Conservation (phyloP, 2,329 filamentous ascomycete species). For the Zymoseptoria pseudotritici region DNA sequence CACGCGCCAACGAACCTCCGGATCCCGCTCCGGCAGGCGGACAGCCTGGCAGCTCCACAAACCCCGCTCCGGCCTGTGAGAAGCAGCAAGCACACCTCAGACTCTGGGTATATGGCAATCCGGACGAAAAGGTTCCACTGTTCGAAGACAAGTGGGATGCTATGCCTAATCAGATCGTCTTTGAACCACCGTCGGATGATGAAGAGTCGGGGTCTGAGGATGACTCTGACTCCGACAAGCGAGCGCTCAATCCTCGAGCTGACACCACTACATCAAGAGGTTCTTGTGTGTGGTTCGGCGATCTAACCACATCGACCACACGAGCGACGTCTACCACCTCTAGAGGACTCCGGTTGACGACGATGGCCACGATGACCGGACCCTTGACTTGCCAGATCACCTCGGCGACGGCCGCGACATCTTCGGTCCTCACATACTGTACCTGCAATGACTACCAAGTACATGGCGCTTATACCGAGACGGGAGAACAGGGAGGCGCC, state of each 20-base stretch:
- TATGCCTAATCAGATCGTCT: conserved; percentile 3
- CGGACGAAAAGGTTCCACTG: neutral
- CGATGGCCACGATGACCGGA: neutral
- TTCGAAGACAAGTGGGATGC: conserved; percentile 5
- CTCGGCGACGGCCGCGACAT: neutral
- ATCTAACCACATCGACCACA: neutral
- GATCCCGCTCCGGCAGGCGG: neutral
- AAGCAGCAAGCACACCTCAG: conserved; percentile 3
- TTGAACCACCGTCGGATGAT: neutral
- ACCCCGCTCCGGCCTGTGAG: neutral
- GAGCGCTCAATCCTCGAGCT: neutral
- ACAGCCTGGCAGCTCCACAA: neutral
- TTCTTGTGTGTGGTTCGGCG: neutral
- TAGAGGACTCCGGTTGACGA: neutral
- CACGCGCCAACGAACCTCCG: neutral
- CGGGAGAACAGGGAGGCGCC: neutral
- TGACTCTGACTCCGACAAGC: neutral
- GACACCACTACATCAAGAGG: neutral
- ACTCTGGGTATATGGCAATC: conserved; percentile 1
- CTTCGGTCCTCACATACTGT: neutral
- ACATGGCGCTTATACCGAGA: neutral
- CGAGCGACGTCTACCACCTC: neutral
- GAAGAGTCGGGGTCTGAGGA: neutral
- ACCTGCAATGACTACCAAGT: neutral
- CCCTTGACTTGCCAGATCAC: neutral